A percentile compares a stretch with the other conserved stretches of the same genome.
phyloP scores from a whole-genome alignment of 306 rosid genomes.

The Rosa multiflora region DNA sequence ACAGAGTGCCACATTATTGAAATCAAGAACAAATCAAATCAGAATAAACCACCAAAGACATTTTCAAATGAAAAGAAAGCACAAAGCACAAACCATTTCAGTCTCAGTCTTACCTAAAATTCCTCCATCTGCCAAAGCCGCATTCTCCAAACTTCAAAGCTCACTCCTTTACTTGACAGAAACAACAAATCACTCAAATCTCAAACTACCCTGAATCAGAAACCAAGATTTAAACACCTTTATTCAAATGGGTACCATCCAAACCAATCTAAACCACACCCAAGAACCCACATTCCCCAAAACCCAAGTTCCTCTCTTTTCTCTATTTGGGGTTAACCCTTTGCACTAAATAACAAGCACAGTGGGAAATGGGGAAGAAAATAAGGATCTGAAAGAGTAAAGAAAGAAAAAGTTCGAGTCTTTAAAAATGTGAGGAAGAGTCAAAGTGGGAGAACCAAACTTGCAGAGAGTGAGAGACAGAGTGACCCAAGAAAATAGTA shows the following conservation, averaged over 20 bases:
- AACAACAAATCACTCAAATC: conserved; percentile 20
- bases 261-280: conserved; percentile 16
- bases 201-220: conserved; percentile 17
- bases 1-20: neutral
- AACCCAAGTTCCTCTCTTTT: conserved; percentile 15
- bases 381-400: conserved; percentile 27
- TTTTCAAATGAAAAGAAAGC: neutral
- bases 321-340: neutral
- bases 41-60: neutral
- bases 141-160: conserved; percentile 27
- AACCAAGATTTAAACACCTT: conserved; percentile 23
- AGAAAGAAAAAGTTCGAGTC: neutral
- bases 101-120: conserved; percentile 37
- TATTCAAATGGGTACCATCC: conserved; percentile 24
- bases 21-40: neutral
- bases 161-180: conserved; percentile 5
- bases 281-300: conserved; percentile 35
- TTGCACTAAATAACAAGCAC: neutral
- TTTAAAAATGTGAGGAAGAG: conserved; percentile 2
- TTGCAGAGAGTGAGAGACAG: neutral
- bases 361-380: conserved; percentile 11
- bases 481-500: neutral
- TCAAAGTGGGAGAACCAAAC: conserved; percentile 1
- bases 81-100: conserved; percentile 25
- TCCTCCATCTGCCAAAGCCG: conserved; percentile 22